Conservation (phyloP, 2,329 filamentous ascomycete genomes). For the Aaosphaeria arxii region DNA sequence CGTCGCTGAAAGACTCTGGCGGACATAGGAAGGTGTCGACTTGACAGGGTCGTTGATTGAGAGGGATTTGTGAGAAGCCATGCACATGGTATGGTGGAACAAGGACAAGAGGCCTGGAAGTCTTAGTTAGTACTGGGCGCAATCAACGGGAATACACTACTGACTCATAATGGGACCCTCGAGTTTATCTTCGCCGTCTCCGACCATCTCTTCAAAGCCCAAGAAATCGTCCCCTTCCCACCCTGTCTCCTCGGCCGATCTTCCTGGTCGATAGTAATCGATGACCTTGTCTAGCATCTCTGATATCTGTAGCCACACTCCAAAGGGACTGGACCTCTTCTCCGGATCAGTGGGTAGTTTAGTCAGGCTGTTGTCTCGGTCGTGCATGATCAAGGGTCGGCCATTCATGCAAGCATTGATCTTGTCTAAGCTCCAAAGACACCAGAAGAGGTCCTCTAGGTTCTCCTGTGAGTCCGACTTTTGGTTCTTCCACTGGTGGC, state of each 20-base stretch:
- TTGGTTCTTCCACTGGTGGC: conserved; percentile 38
- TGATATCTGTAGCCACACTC: conserved; percentile 46
- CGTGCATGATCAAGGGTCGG: conserved; percentile 47
- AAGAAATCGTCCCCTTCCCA: conserved; percentile 47
- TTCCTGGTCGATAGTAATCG: conserved; percentile 45
- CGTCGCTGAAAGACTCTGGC: conserved; percentile 55
- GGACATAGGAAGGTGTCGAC: conserved; percentile 50
- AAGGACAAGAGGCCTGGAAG: conserved; percentile 50
- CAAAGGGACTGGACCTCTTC: conserved; percentile 45
- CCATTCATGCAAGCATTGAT: conserved; percentile 48
- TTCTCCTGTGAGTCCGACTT: conserved; percentile 37
- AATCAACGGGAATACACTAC: background rate
- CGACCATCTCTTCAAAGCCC: conserved; percentile 46
- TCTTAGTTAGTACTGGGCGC: conserved; percentile 1
- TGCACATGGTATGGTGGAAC: conserved; percentile 56
- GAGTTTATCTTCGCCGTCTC: conserved; percentile 36
- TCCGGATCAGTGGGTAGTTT: conserved; percentile 41
- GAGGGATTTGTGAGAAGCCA: conserved; percentile 54
- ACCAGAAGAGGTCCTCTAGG: conserved; percentile 49
- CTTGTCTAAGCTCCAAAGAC: conserved; percentile 49
- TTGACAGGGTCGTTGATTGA: conserved; percentile 44
- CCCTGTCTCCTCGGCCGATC: conserved; percentile 40
- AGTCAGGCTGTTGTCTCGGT: conserved; percentile 45
- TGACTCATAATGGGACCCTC: conserved; percentile 36
- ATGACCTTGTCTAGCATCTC: conserved; percentile 48